phyloP scores from a whole-genome alignment of 176 grass and related monocot genomes.

The Saccharum officinarum region DNA sequence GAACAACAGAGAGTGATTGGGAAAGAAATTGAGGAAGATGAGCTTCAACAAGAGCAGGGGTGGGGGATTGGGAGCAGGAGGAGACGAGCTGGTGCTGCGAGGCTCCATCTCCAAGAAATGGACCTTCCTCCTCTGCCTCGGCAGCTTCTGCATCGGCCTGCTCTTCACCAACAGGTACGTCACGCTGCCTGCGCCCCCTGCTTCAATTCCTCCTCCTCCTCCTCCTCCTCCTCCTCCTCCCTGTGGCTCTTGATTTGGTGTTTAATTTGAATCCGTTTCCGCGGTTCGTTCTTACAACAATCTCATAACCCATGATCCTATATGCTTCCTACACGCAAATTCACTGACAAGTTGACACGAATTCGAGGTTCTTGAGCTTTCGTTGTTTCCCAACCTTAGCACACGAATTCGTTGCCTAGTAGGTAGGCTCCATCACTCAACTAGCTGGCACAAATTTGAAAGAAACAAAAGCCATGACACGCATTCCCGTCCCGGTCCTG shows the following conservation, averaged over 20 bases:
- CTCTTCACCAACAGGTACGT: constrained; percentile 84
- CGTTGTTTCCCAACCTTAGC: too few species aligned
- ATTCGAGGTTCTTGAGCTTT: neutral
- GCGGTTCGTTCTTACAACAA: neutral
- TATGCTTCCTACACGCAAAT: neutral
- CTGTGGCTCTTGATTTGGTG: neutral
- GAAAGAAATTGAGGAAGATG: constrained; percentile 32
- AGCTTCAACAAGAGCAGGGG: constrained; percentile 56
- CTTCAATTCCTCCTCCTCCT: too few species aligned
- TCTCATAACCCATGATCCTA: constrained; percentile 9
- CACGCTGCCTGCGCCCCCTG: neutral
- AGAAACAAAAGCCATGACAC: too few species aligned
- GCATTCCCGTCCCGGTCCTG: too few species aligned
- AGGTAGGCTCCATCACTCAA: neutral
- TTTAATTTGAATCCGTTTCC: neutral
- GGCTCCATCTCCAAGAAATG: constrained; percentile 59
- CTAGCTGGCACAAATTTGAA: neutral
- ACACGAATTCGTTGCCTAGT: too few species aligned
- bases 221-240: too few species aligned
- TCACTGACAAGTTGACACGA: neutral
- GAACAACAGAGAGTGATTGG: too few species aligned
- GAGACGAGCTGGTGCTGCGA: constrained; percentile 39
- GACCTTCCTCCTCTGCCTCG: constrained; percentile 72
- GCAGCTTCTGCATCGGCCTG: constrained; percentile 85
- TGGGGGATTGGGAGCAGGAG: neutral